Evolutionary conservation across 345 rosid genomes (phyloP), one percentile per base, ranked within the genome.

Genomic region (Bruguiera gymnorhiza): DNA sequence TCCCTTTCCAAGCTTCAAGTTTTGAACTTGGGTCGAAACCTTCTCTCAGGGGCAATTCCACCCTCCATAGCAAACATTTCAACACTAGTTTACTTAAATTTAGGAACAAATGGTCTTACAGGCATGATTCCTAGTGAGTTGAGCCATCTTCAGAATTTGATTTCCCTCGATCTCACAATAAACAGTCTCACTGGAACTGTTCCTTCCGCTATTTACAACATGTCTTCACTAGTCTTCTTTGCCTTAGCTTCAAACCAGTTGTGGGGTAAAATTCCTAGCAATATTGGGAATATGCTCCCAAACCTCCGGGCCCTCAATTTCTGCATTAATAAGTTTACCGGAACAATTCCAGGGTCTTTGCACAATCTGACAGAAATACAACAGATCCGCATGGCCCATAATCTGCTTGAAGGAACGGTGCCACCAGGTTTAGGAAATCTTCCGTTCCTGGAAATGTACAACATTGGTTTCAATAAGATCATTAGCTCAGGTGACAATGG

Each of bases 11-110:
- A 52, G 9, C 78, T 78, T 15, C 56, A 62, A 65, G 48, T 80
- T 61, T 34, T 86, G 70, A 86, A 80, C 68, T 78, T 86, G 79
- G 84, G 83, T 2, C 57, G 76, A 73, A 83, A 86, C 55, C 73
- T 6, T 8, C 62, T 86, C 6, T 58, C 15, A 5, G 87, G 89
- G 37, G 27, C 74, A 8, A 80, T 86, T 51, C 83, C 89, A 23
- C 73, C 75, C 48, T 78, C 80, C 15, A 24, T 86, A 36, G 67
- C 79, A 65, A 84, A 86, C 53, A 70, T 86, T 51, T 80, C 89
- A 18, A 68, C 70, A 23, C 84, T 83, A 52, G 70, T 65, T 11
- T 30, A 59, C 50, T 69, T 86, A 67, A 74, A 69, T 64, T 72
- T 86, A 7, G 82, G 85, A 23, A 82, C 86, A 46, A 86, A 86